phyloP scores from a whole-genome alignment of 768 basidiomycete species.

The Boletus bicolor region DNA sequence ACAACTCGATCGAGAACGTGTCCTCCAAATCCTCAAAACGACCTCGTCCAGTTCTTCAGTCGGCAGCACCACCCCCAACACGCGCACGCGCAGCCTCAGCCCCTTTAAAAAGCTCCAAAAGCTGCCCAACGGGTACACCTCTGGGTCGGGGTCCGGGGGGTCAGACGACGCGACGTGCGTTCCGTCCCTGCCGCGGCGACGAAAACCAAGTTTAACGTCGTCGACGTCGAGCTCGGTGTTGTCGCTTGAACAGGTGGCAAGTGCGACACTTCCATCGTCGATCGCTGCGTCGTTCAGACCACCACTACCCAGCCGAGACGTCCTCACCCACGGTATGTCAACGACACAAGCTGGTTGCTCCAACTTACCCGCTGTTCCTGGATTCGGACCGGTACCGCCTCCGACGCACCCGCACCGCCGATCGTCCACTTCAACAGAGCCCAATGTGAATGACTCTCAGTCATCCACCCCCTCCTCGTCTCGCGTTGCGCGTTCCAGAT shows the following conservation, averaged over 20 bases:
- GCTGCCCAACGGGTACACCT: neutral
- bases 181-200: slow-evolving; percentile 38
- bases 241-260: slow-evolving; percentile 44
- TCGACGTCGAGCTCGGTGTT: slow-evolving; percentile 33
- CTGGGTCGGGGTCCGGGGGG: slow-evolving; percentile 3
- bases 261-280: slow-evolving; percentile 30
- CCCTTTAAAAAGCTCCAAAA: slow-evolving; percentile 23
- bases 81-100: slow-evolving; percentile 31
- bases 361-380: neutral
- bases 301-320: slow-evolving; percentile 21
- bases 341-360: slow-evolving; percentile 4
- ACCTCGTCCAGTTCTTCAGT: slow-evolving; percentile 36
- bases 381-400: slow-evolving; percentile 36
- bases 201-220: slow-evolving; percentile 33
- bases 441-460: slow-evolving; percentile 23
- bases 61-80: neutral
- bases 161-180: slow-evolving; percentile 23
- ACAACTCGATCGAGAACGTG: slow-evolving; percentile 63
- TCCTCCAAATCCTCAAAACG: slow-evolving; percentile 70
- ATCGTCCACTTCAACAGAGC: slow-evolving; percentile 21
- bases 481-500: slow-evolving; percentile 52
- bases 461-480: slow-evolving; percentile 29
- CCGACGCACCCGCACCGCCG: slow-evolving; percentile 59
- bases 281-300: slow-evolving; percentile 18
- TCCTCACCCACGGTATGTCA: slow-evolving; percentile 3